Conservation (phyloP, 73 alveolate genomes). For the Paramecium pentaurelia region DNA sequence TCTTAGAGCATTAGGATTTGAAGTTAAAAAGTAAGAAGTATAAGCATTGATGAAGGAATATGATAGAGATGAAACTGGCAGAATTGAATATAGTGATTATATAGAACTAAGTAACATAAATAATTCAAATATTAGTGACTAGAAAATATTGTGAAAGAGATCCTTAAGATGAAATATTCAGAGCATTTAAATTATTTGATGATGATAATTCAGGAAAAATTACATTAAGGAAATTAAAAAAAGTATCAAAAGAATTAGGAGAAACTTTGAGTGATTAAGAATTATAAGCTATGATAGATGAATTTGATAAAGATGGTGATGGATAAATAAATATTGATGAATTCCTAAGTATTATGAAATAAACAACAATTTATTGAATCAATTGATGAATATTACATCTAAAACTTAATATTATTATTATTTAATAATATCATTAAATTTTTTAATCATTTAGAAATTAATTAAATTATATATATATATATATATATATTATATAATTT, state of each 20-base stretch:
- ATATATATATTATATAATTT: no score
- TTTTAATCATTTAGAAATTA: background rate
- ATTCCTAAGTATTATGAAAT: slow-evolving; percentile 97
- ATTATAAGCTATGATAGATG: slow-evolving; percentile 98
- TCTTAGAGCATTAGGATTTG: slow-evolving; percentile 69
- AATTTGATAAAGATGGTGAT: slow-evolving; percentile 92
- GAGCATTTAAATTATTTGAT: slow-evolving; percentile 96
- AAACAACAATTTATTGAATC: slow-evolving; percentile 92
- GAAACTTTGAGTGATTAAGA: slow-evolving; percentile 98
- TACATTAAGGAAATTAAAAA: slow-evolving; percentile 89
- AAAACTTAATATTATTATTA: background rate
- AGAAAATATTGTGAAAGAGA: slow-evolving; percentile 90
- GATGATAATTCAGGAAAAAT: slow-evolving; percentile 95
- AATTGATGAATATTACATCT: background rate
- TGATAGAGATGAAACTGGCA: slow-evolving; percentile 85
- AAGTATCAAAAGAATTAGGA: slow-evolving; percentile 98
- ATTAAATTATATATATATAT: no score
- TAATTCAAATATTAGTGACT: slow-evolving; percentile 77
- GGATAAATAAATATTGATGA: slow-evolving; percentile 90
- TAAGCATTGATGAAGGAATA: slow-evolving; percentile 84
- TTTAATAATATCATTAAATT: background rate
- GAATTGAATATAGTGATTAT: slow-evolving; percentile 85
- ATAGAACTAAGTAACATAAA: slow-evolving; percentile 69
- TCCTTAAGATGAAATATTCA: slow-evolving; percentile 94
- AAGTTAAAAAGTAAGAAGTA: slow-evolving; percentile 87